Evolutionary conservation across 345 rosid species (phyloP).

Genomic region (Acer negundo): DNA sequence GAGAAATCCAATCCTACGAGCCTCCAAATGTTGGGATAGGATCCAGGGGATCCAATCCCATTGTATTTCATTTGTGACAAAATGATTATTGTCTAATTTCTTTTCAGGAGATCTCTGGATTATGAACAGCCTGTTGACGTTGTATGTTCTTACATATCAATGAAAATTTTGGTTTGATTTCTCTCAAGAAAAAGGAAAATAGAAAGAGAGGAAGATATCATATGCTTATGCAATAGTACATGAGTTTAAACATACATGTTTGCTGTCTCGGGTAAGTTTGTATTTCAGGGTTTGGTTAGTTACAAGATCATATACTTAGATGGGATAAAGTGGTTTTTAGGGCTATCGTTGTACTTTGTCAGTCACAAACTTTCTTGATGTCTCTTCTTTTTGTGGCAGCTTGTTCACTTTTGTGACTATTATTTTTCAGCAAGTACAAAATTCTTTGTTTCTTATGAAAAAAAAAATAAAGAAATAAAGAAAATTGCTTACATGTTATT

Average conservation of each 20-base stretch:
- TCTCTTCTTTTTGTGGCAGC: neutral
- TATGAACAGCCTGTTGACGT: neutral
- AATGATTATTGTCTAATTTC: neutral
- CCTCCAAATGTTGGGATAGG: neutral
- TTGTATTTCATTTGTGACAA: neutral
- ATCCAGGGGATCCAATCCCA: neutral
- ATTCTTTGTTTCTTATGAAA: neutral
- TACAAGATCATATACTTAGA: neutral
- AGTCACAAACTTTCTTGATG: neutral
- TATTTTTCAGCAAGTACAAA: neutral
- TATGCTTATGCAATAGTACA: neutral
- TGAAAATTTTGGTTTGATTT: neutral
- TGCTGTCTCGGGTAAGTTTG: neutral
- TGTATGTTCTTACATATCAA: neutral
- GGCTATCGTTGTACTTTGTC: neutral
- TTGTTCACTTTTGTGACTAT: neutral
- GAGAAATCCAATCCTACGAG: neutral
- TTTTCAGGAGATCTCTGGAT: neutral
- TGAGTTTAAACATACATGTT: neutral
- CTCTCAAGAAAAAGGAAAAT: neutral
- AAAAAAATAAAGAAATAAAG: neutral
- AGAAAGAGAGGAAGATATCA: neutral
- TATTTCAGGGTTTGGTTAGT: neutral
- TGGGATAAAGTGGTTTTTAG: neutral
- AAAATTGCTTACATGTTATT: constrained; percentile 20